Evolutionary conservation across 2,329 filamentous ascomycete species (phyloP), one percentile per base, ranked within the genome.

Genomic region (Colletotrichum liriopes): DNA sequence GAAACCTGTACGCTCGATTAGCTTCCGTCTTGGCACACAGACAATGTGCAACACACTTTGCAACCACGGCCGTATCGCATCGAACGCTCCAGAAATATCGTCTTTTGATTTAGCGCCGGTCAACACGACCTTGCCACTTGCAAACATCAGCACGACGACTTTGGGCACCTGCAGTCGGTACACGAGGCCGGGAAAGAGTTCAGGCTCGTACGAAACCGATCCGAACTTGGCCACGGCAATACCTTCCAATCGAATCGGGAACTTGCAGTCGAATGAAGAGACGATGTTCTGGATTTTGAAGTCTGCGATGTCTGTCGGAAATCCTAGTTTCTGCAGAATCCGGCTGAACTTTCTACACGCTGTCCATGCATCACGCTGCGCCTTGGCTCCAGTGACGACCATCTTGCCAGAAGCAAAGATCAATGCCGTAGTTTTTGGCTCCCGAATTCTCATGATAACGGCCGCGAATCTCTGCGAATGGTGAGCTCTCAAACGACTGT

Each of bases 171-270:
- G 43, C 18, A 45, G 43, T 20, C 43, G 43, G 43, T 45, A 45
- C 20, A 45, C 43, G 18, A 45, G 43, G 16, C 43, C 43, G 1
- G 43, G 43, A 45, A 45, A n/a, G 43, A 45, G 43, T 45, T 45
- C 43, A n/a, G 43, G 43, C 43, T 45, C 43, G 43, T 45, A 45
- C 43, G 43, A 45, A 45, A 45, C 43, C 43, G 43, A 45, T n/a
- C 43, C 43, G 43, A 45, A 45, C 43, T 45, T n/a, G 43, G 43
- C 43, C 43, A 45, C 43, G 43, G 43, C 43, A 45, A 45, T 45
- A 7, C 43, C 43, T 45, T 45, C 43, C 43, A 45, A 45, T 45
- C 43, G 43, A 2, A 45, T 45, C 43, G 43, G 43, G 7, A 45
- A 45, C 43, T 45, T 45, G 43, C 43, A 45, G 5, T 45, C 43